These are phyloP conservation scores for Acer saccharum DNA, from an alignment of 345 rosid species.

Conservation along the genomic window DNA sequence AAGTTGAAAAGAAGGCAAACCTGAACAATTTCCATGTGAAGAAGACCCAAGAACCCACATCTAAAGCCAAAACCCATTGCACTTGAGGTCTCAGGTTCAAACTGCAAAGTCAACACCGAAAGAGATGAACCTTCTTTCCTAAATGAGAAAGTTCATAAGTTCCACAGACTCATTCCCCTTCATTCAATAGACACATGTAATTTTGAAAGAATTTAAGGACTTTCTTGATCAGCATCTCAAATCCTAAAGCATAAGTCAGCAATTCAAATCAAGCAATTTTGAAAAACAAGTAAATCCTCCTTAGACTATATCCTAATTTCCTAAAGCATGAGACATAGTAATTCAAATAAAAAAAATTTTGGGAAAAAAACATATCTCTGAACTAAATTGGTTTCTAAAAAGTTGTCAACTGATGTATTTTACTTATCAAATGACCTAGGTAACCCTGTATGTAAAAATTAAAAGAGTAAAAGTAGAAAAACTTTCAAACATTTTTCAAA, in stretches of 20 bases:
- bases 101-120: constrained; percentile 51
- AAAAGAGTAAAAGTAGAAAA: too few relatives aligned
- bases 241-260: background rate
- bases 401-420: background rate
- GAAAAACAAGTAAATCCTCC: background rate
- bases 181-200: background rate
- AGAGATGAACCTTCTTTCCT: constrained; percentile 2
- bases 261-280: background rate
- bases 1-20: constrained; percentile 38
- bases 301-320: background rate
- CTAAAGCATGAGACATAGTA: constrained; percentile 1
- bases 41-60: constrained; percentile 98
- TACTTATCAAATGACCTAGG: too few relatives aligned
- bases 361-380: background rate
- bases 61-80: constrained; percentile 99
- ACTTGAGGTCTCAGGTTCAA: constrained; percentile 96
- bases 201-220: background rate
- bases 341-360: background rate
- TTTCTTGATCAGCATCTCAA: background rate
- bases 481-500: background rate
- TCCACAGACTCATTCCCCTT: constrained; percentile 8
- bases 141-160: constrained; percentile 1
- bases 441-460: too few relatives aligned
- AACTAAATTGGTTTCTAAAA: background rate
- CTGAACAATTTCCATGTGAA: constrained; percentile 99